Evolutionary conservation across 1,284 basidiomycete genomes (phyloP).

Genomic region (Rhodotorula sp.): DNA sequence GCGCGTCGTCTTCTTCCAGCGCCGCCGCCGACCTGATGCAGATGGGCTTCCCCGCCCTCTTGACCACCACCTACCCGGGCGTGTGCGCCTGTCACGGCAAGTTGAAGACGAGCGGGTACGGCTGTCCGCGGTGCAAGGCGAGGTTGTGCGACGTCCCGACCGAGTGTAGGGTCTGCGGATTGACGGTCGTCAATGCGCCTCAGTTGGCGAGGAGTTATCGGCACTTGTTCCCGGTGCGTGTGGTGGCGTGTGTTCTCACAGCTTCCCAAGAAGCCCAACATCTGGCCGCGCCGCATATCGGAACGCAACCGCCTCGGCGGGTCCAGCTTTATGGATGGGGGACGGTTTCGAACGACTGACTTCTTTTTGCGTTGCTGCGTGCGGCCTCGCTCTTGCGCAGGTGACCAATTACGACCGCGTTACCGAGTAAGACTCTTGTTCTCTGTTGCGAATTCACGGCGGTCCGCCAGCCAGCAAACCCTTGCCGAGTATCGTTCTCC

Average conservation of each 20-base stretch:
- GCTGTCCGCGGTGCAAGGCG: constrained; percentile 87
- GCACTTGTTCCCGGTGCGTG: constrained; percentile 82
- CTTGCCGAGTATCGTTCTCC: no score
- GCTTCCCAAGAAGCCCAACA: no score
- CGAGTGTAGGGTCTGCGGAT: constrained; percentile 92
- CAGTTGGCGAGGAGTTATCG: constrained; percentile 95
- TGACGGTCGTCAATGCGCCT: constrained; percentile 96
- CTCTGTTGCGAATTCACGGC: not conserved
- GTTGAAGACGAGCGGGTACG: constrained; percentile 82
- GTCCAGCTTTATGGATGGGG: no score
- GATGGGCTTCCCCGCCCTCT: constrained; percentile 94
- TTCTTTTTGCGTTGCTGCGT: no score
- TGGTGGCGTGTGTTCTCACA: constrained; percentile 2
- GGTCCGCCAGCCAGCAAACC: no score
- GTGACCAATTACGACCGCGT: not conserved
- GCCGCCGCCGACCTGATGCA: constrained; percentile 75
- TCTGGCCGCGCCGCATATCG: no score
- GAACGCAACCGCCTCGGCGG: no score
- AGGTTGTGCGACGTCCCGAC: constrained; percentile 98
- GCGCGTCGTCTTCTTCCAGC: constrained; percentile 14
- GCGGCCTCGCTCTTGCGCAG: not conserved
- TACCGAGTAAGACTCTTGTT: not conserved
- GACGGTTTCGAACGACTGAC: no score
- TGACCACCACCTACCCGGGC: constrained; percentile 77
- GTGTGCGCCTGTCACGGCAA: constrained; percentile 92